Percentiles rank a stretch among this genome's conserved stretches.
Evolutionary conservation across 768 basidiomycete genomes (phyloP).

Genomic region (Mycena belliarum): DNA sequence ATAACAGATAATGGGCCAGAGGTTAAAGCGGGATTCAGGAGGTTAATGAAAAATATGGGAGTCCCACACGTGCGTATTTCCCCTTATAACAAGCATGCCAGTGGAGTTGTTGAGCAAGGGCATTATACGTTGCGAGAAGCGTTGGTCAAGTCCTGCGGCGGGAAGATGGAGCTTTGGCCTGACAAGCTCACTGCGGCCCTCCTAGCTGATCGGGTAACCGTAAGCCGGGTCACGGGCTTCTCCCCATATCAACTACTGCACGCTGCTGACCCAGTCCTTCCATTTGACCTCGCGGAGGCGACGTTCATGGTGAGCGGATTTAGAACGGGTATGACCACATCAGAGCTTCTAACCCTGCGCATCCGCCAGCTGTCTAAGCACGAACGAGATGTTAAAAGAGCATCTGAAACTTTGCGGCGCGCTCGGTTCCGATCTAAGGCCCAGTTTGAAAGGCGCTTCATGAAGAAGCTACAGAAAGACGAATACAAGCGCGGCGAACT

Average conservation of each 20-base stretch:
- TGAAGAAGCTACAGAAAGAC: not conserved
- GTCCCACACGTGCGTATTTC: not conserved
- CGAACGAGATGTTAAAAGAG: not conserved
- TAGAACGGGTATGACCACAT: not conserved
- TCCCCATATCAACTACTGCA: not conserved
- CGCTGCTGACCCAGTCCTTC: not conserved
- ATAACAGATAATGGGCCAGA: not conserved
- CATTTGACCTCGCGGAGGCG: not conserved
- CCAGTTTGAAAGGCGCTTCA: not conserved
- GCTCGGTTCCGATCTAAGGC: not conserved
- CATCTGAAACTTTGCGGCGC: not conserved
- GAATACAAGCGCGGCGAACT: not conserved
- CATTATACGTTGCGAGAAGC: not conserved
- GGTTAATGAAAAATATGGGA: not conserved
- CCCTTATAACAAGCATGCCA: not conserved
- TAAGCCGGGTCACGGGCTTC: not conserved
- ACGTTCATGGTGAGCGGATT: not conserved
- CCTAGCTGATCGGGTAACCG: not conserved
- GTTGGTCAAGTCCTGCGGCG: not conserved
- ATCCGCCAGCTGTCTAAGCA: not conserved
- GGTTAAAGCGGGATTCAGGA: not conserved
- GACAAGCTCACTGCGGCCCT: not conserved
- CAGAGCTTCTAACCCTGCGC: not conserved
- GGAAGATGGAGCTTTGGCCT: not conserved
- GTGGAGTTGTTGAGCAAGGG: not conserved